phyloP scores from a whole-genome alignment of 148 eudicot species.

The Camellia japonica region DNA sequence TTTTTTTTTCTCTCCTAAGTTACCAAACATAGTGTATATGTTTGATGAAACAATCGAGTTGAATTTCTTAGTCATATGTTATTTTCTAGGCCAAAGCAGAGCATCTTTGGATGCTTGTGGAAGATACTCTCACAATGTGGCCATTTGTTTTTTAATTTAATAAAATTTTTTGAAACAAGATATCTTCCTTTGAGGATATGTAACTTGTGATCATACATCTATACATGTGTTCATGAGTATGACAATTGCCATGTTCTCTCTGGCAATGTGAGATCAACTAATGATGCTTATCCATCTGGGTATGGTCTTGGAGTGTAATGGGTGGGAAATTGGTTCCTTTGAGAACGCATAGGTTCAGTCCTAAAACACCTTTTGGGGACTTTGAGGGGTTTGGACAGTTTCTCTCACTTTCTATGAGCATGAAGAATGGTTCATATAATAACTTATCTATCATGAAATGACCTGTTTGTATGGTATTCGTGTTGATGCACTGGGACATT shows the following conservation, averaged over 20 bases:
- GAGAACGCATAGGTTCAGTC: conserved; percentile 34
- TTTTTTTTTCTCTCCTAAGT: no score
- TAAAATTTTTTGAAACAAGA: not conserved
- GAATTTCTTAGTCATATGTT: not conserved
- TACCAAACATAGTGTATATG: no score
- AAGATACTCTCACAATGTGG: not conserved
- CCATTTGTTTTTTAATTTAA: not conserved
- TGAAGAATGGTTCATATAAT: no score
- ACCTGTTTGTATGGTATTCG: no score
- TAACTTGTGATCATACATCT: not conserved
- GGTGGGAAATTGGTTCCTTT: conserved; percentile 21
- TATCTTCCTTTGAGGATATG: not conserved
- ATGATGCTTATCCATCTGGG: conserved; percentile 39
- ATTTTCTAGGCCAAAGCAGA: not conserved
- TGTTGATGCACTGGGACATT: no score
- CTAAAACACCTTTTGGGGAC: conserved; percentile 20
- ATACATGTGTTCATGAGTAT: not conserved
- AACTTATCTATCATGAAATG: no score
- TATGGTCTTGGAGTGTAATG: conserved; percentile 40
- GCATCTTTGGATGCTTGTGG: conserved; percentile 8
- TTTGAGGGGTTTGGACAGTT: no score
- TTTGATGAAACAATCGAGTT: no score
- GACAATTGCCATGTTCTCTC: conserved; percentile 11
- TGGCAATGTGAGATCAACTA: conserved; percentile 12
- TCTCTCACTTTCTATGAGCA: no score